phyloP scores from a whole-genome alignment of 768 basidiomycete species.

The Arthromyces matolae region DNA sequence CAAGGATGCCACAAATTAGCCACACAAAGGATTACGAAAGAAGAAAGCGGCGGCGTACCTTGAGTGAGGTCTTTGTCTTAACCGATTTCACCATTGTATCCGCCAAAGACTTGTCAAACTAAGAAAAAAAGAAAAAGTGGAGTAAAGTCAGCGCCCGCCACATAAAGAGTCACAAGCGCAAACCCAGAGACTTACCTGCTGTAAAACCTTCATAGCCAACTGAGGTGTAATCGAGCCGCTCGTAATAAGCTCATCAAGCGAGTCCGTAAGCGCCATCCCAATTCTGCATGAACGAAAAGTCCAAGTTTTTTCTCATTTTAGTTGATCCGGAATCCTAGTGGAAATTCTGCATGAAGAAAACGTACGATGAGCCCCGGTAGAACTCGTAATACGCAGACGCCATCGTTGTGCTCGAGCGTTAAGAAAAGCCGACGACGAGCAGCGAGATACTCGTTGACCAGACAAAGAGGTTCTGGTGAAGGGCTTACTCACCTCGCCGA shows the following conservation, averaged over 20 bases:
- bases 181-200: conserved; percentile 62
- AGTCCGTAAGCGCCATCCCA: conserved; percentile 96
- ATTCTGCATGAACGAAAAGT: no score
- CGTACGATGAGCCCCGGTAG: conserved; percentile 84
- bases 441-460: conserved; percentile 6
- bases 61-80: conserved; percentile 91
- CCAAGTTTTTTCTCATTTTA: no score
- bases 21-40: conserved; percentile 1
- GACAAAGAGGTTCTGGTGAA: conserved; percentile 7
- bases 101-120: conserved; percentile 97
- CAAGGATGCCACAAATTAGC: neutral
- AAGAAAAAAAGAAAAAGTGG: neutral
- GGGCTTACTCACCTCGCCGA: conserved; percentile 9
- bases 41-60: conserved; percentile 46
- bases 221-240: conserved; percentile 96
- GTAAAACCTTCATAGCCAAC: conserved; percentile 96
- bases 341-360: conserved; percentile 4
- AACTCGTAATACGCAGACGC: conserved; percentile 89
- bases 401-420: conserved; percentile 36
- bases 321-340: no score
- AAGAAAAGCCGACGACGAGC: neutral
- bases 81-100: conserved; percentile 91
- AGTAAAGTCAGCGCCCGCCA: neutral
- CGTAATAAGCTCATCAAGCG: conserved; percentile 96
- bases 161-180: neutral